Base-by-base conservation (phyloP, 169 alveolate genomes). In the Eimeria zaria region DNA sequence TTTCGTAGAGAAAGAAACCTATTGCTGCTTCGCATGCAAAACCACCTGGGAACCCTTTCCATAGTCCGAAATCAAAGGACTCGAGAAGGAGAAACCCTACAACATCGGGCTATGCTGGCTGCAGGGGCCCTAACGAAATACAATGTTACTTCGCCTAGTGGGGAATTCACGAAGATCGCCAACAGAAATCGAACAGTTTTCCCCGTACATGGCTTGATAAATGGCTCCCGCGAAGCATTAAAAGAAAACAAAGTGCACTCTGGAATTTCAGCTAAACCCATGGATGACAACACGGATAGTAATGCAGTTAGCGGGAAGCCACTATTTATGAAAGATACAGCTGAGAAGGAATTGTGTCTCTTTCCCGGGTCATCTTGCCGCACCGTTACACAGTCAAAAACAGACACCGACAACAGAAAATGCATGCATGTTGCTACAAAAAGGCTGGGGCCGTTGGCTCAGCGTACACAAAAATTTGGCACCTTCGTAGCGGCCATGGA, bases 1-100 rank as follows among this genome's bases (percentile, higher is more conserved):
- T 69, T 62, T 20, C 80, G 80, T 62, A 51, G 80, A 30, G 67
- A 85, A 67, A 62, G 33, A 36, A 85, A 85, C 41, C 80, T 85
- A 30, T 33, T 58, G 33, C 33, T 85, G 30, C 80, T 85, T 60
- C 80, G 93, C 80, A 58, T 27, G 41, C 93, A 85, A 33, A 62
- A 60, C 1, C 80, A 58, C 20, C 22, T 85, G 81, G 93, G 51
- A 53, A 33, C 80, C 80, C 30, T 8, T 41, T 36, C 83, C 3
- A 39, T 39, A 39, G 16, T 39, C 55, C 83, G 83, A 7, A 44
- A 14, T 14, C 33, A 73, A 73, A 39, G 83, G 53, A 73, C 4
- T 73, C 55, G 83, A 4, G 53, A 20, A 73, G 83, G 83, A 73
- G 53, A 0, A 18, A 2, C 55, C 83, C 53, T 41, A 73, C 83